Conservation (phyloP, 768 basidiomycete species). For the Mycena albidolilacea region DNA sequence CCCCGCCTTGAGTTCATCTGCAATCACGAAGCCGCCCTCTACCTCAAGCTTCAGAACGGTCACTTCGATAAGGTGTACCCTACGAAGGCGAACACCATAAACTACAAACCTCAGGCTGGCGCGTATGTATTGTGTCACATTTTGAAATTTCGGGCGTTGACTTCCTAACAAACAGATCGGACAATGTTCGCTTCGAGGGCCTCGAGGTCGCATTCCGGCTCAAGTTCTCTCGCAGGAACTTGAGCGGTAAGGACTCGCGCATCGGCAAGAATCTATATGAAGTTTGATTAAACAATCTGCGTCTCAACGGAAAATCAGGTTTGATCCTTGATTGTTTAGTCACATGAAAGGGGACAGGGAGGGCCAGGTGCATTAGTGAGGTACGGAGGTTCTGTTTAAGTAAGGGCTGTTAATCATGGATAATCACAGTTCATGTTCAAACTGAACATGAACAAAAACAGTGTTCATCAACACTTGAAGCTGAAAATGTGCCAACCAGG, state of each 20-base stretch:
- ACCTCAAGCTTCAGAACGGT: slow-evolving; percentile 37
- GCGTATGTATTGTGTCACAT: neutral
- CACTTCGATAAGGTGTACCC: slow-evolving; percentile 38
- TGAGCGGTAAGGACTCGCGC: slow-evolving; percentile 16
- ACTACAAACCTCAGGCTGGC: neutral
- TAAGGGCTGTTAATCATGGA: no score
- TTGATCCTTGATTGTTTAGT: no score
- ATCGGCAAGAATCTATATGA: no score
- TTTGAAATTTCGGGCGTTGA: neutral
- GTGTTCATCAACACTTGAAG: no score
- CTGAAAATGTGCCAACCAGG: no score
- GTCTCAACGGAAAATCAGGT: no score
- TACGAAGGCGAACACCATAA: slow-evolving; percentile 18
- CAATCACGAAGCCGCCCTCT: slow-evolving; percentile 36
- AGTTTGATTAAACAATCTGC: no score
- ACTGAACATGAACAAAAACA: no score
- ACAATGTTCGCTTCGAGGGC: neutral
- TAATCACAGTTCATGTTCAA: no score
- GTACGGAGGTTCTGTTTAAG: no score
- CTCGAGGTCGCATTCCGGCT: slow-evolving; percentile 23
- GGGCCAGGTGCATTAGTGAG: no score
- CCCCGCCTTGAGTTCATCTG: slow-evolving; percentile 40
- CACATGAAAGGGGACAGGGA: no score
- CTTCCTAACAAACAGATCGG: slow-evolving; percentile 7
- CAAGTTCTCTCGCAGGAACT: slow-evolving; percentile 27